Evolutionary conservation across 345 rosid species (phyloP).

Genomic region (rapeseed (Brassica napus)): Da-Ae NC_063450.1:35125501-35126000

Average conservation of each 20-base stretch:
- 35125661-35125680: constrained; percentile 68
- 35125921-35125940: background rate
- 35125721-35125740: background rate
- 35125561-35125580: constrained; percentile 85
- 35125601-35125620: constrained; percentile 76
- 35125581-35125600: constrained; percentile 80
- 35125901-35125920: background rate
- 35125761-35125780: constrained; percentile 41
- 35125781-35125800: constrained; percentile 77
- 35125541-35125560: constrained; percentile 82
- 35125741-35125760: background rate
- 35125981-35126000: constrained; percentile 64
- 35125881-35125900: constrained; percentile 39
- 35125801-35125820: constrained; percentile 85
- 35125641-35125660: constrained; percentile 71
- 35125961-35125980: constrained; percentile 82
- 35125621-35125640: constrained; percentile 82
- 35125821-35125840: constrained; percentile 74
- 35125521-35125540: constrained; percentile 47
- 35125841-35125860: constrained; percentile 82
- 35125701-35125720: background rate
- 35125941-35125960: background rate
- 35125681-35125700: constrained; percentile 65
- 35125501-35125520: background rate
- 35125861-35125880: constrained; percentile 73